Percentiles rank a stretch among this genome's conserved stretches.
These are phyloP conservation scores for Sanghuangporus weigelae DNA, from an alignment of 1,284 basidiomycete genomes.

Conservation along the genomic window DNA sequence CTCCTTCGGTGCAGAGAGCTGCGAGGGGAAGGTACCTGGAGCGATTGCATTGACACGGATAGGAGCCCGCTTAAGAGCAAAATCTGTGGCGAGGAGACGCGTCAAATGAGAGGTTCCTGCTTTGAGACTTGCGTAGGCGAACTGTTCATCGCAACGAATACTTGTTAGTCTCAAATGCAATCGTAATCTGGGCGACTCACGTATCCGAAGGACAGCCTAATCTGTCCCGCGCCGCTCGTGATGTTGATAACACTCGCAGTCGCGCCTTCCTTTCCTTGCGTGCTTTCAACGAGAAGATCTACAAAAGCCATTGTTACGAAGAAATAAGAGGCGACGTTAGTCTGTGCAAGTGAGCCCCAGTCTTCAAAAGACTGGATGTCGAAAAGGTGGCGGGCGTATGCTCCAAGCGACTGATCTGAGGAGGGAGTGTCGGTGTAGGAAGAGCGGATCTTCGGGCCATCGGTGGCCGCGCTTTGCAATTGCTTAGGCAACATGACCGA, in stretches of 20 bases:
- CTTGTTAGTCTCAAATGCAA: neutral
- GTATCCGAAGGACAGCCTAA: neutral
- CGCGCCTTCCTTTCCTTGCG: conserved; percentile 18
- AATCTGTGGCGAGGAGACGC: conserved; percentile 29
- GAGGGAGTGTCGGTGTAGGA: conserved; percentile 15
- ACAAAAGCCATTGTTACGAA: conserved; percentile 30
- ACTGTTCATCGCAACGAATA: conserved; percentile 17
- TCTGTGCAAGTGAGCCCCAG: conserved; percentile 16
- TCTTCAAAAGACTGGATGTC: conserved; percentile 24
- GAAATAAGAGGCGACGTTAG: conserved; percentile 26
- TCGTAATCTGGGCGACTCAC: neutral
- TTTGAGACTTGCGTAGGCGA: conserved; percentile 28
- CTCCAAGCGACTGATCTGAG: conserved; percentile 17
- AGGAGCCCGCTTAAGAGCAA: conserved; percentile 29
- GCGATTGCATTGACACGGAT: conserved; percentile 30
- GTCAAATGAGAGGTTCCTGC: conserved; percentile 26
- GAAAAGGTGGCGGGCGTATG: conserved; percentile 19
- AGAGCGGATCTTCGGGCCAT: conserved; percentile 18
- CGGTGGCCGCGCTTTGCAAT: conserved; percentile 22
- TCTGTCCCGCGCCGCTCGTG: conserved; percentile 4
- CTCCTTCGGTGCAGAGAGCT: conserved; percentile 23
- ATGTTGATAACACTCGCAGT: conserved; percentile 26
- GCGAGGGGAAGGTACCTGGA: conserved; percentile 28
- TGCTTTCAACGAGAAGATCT: conserved; percentile 27
- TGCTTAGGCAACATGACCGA: neutral